Evolutionary conservation across 352 stramenopile genomes (phyloP).

Genomic region (Pythium oligandrum): DNA sequence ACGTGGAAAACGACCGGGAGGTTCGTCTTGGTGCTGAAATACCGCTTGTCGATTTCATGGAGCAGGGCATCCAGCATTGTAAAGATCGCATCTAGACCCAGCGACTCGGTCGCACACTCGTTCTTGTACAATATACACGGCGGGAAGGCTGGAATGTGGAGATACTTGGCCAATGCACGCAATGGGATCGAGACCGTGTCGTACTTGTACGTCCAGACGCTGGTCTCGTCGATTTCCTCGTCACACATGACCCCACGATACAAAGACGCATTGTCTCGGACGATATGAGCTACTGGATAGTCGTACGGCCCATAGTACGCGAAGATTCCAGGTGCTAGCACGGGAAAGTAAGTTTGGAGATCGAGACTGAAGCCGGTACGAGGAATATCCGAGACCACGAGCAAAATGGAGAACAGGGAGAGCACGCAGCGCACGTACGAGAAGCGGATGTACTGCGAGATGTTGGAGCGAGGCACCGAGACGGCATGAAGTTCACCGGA

Average conservation of each 20-base stretch:
- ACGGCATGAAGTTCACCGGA: too few relatives aligned
- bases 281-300: conserved; percentile 10
- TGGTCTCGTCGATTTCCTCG: neutral
- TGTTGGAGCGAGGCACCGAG: neutral
- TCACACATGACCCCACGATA: conserved; percentile 1
- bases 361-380: neutral
- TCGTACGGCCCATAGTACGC: conserved; percentile 12
- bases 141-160: conserved; percentile 9
- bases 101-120: neutral
- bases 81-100: conserved; percentile 5
- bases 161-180: conserved; percentile 11
- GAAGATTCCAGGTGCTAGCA: conserved; percentile 1
- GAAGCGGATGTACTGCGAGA: conserved; percentile 1
- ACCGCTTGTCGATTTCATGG: neutral
- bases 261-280: neutral
- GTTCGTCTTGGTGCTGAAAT: neutral
- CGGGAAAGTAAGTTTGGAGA: neutral
- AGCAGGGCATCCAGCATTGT: conserved; percentile 14
- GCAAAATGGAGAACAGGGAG: neutral
- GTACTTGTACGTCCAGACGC: conserved; percentile 19
- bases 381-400: conserved; percentile 1
- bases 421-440: conserved; percentile 2
- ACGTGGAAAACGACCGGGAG: conserved; percentile 9
- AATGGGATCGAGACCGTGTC: conserved; percentile 16
- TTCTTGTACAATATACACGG: conserved; percentile 11